Conservation (phyloP, 805 yeast species). For the Wickerhamiella galacta region DNA sequence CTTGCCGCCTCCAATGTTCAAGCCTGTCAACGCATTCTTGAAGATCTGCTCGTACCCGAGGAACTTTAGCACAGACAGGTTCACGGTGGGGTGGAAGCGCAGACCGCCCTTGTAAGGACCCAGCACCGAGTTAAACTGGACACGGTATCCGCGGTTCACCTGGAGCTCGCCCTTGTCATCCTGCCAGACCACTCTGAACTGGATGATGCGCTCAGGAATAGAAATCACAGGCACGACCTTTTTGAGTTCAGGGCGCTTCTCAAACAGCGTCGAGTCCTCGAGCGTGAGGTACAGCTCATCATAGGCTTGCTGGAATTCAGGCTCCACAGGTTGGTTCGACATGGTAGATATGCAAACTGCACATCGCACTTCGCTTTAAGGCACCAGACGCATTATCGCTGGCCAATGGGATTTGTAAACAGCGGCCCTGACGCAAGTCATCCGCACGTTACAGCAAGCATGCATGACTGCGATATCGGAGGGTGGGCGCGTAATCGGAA, state of each 20-base stretch:
- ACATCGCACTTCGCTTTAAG: slow-evolving; percentile 1
- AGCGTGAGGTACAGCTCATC: slow-evolving; percentile 79
- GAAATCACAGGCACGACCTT: slow-evolving; percentile 79
- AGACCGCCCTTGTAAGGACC: slow-evolving; percentile 99
- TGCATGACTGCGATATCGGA: too few relatives aligned
- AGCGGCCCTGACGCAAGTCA: not conserved
- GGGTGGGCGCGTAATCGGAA: too few relatives aligned
- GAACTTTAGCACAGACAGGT: slow-evolving; percentile 86
- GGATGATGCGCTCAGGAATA: slow-evolving; percentile 89
- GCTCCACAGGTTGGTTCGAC: slow-evolving; percentile 68
- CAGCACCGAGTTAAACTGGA: slow-evolving; percentile 92
- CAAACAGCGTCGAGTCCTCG: slow-evolving; percentile 79
- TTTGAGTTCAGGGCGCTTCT: slow-evolving; percentile 77
- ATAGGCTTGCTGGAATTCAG: slow-evolving; percentile 98
- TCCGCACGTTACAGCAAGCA: not conserved
- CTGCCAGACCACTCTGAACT: slow-evolving; percentile 97
- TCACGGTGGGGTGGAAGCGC: slow-evolving; percentile 94
- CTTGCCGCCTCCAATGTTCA: slow-evolving; percentile 98
- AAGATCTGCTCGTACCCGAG: slow-evolving; percentile 97
- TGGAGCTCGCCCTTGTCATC: slow-evolving; percentile 81
- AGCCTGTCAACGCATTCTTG: slow-evolving; percentile 94
- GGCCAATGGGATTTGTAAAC: slow-evolving; percentile 3
- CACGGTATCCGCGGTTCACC: slow-evolving; percentile 96
- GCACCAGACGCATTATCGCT: slow-evolving; percentile 3
- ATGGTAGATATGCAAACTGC: slow-evolving; percentile 33